Evolutionary conservation across 805 yeast genomes (phyloP), one percentile per base, ranked within the genome.

Genomic region (Myxozyma sirexii): DNA sequence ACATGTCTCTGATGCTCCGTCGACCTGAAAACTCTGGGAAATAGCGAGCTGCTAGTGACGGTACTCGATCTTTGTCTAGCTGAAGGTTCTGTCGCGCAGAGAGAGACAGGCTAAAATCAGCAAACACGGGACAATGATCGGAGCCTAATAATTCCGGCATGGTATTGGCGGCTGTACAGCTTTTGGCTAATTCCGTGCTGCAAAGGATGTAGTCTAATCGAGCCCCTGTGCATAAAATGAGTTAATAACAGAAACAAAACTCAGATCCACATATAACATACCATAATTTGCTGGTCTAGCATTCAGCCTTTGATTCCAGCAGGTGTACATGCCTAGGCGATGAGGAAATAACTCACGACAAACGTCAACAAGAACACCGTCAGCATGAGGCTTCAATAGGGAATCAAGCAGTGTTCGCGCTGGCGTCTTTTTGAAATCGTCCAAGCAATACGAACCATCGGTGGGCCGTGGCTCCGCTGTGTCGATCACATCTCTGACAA

Each of bases 281-380:
- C 67, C 70, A 48, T 57, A 87, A 69, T 93, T 93, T 1, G 86
- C 77, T 0, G 94, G 91, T 31, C 99, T 75, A 21, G 88, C 81
- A 66, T 87, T 87, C 53, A 82, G 81, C 66, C 85, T 73, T 1
- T 91, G 87, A 72, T 91, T 92, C 99, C 99, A 93, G 48, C 92
- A 94, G 0, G 97, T 91, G 70, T 87, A 94, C 82, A 91, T 78
- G 23, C 82, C 84, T 68, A 81, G 70, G 49, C 84, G 76, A 15
- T 86, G 73, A 0, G 87, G 85, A 62, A 85, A 86, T 1, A 70
- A 57, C 29, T 72, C 69, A 45, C 97, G 77, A 27, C 66, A 60
- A 2, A 54, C n/a, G 31, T 68, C 70, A 37, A 57, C 42, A 19
- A 67, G 48, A 4, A 66, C 41, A 4, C 59, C 65, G 19, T 38